Evolutionary conservation across 176 grass and related monocot species (phyloP), one percentile per base, ranked within the genome.

Genomic region (Cenchrus americanus): DNA sequence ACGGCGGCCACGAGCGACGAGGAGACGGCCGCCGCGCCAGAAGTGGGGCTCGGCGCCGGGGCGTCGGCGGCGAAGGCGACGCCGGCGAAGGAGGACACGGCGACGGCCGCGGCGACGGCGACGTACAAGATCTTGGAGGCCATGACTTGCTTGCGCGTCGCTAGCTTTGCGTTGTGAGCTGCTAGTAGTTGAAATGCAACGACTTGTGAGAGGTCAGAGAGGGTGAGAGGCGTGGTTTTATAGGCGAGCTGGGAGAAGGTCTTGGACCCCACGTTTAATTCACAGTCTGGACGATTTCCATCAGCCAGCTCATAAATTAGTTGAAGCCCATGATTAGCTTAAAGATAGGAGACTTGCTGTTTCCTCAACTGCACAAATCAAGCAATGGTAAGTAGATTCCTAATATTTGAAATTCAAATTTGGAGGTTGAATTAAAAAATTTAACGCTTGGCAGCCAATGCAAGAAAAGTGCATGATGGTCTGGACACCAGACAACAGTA

Each of bases 31-130:
- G 87, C 75, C 4, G 92, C 86, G 24, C 77, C 88, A 49, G 95
- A 94, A 61, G 92, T 84, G 43, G 92, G 95, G 84, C 90, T 91
- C 24, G 95, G 95, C 13, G 92, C 88, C 0, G 95, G 92, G 34
- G 88, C 74, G 0, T 97, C 95, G 63, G 81, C 80, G 2, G 88
- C 95, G 32, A 60, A 66, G 13, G 86, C 90, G 18, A 70, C 76
- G 2, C 86, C 86, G 9, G 90, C 88, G 42, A 97, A 82, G 58
- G 74, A 78, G 0, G 85, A 67, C 47, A 89, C 60, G 62, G 83
- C 69, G 27, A 89, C 80, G 14, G 76, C 86, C 11, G 84, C 84
- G 57, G 87, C 15, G 55, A 69, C 59, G 66, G 53, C 47, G 4
- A 60, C 88, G 51, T 47, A 47, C 63, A 90, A 18, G 51, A 72